Percentiles rank a stretch among this genome's conserved stretches.
These are phyloP conservation scores for Heimioporus sp. DNA, from an alignment of 768 basidiomycete species.

Conservation along the genomic window DNA sequence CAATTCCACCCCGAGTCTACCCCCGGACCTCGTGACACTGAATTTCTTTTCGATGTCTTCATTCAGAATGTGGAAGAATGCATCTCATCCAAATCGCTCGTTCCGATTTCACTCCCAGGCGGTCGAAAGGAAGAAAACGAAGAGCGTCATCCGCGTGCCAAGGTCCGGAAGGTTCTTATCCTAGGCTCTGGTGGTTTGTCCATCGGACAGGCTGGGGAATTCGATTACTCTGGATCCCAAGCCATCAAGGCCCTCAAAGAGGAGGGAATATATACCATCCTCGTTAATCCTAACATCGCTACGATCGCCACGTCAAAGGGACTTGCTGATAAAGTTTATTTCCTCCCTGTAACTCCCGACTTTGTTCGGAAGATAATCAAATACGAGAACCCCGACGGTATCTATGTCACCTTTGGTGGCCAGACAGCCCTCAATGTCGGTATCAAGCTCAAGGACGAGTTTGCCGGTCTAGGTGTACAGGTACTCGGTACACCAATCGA, in stretches of 20 bases:
- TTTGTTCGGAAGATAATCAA: slow-evolving; percentile 98
- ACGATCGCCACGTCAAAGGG: slow-evolving; percentile 98
- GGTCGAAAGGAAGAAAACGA: slow-evolving; percentile 86
- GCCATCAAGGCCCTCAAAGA: slow-evolving; percentile 99
- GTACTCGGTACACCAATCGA: slow-evolving; percentile 97
- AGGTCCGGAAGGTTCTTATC: slow-evolving; percentile 92
- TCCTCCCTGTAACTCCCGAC: slow-evolving; percentile 96
- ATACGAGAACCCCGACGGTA: slow-evolving; percentile 98
- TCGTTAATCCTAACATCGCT: slow-evolving; percentile 98
- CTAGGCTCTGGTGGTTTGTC: slow-evolving; percentile 97
- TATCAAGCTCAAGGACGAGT: slow-evolving; percentile 97
- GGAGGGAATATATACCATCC: slow-evolving; percentile 98
- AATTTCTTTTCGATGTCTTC: slow-evolving; percentile 98
- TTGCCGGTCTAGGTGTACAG: slow-evolving; percentile 81
- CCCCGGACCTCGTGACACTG: slow-evolving; percentile 96
- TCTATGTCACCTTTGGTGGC: slow-evolving; percentile 98
- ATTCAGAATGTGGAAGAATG: slow-evolving; percentile 83
- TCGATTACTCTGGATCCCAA: slow-evolving; percentile 99
- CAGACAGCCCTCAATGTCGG: slow-evolving; percentile 97
- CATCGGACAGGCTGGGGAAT: slow-evolving; percentile 98
- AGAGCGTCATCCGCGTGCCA: slow-evolving; percentile 61
- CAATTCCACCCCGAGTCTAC: slow-evolving; percentile 99
- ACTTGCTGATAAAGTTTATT: slow-evolving; percentile 99
- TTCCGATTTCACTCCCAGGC: slow-evolving; percentile 68
- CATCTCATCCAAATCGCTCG: slow-evolving; percentile 49